These are phyloP conservation scores for Talaromyces marneffei DNA, from an alignment of 2,329 filamentous ascomycete species.

Conservation along the genomic window DNA sequence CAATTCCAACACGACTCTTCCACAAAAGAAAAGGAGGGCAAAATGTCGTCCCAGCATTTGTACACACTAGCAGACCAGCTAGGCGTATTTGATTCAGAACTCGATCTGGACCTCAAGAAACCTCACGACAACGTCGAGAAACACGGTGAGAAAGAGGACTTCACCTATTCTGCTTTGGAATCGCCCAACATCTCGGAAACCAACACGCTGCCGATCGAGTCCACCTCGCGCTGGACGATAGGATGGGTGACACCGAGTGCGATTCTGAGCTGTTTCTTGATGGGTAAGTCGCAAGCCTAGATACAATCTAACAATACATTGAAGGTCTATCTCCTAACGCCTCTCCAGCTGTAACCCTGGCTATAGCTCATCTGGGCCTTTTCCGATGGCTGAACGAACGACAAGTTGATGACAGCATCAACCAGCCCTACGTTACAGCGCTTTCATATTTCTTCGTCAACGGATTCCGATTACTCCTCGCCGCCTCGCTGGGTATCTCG, in stretches of 20 bases:
- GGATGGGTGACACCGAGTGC: constrained; percentile 8
- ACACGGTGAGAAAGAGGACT: not conserved
- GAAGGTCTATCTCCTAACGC: not conserved
- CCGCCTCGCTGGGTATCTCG: constrained; percentile 9
- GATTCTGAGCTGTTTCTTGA: constrained; percentile 3
- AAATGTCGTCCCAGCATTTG: constrained; percentile 3
- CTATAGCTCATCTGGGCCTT: constrained; percentile 7
- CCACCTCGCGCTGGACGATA: constrained; percentile 8
- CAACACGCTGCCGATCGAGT: not conserved
- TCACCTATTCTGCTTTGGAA: not conserved
- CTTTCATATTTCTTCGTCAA: constrained; percentile 7
- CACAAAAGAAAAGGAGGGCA: not conserved
- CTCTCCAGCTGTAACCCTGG: not conserved
- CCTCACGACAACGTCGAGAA: not conserved
- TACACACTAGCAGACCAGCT: constrained; percentile 11
- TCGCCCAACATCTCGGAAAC: not conserved
- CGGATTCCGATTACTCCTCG: constrained; percentile 7
- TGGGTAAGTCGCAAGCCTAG: not conserved
- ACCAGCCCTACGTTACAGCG: constrained; percentile 4
- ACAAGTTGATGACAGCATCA: not conserved
- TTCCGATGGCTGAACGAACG: constrained; percentile 6
- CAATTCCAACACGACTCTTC: not conserved
- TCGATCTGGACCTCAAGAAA: not conserved
- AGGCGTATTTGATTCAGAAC: not conserved
- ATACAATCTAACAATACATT: too few relatives aligned